A percentile compares a stretch with the other conserved stretches of the same genome.
Conservation (phyloP, 192 early-diverging fungal species). For the Allomyces macrogynus region DNA sequence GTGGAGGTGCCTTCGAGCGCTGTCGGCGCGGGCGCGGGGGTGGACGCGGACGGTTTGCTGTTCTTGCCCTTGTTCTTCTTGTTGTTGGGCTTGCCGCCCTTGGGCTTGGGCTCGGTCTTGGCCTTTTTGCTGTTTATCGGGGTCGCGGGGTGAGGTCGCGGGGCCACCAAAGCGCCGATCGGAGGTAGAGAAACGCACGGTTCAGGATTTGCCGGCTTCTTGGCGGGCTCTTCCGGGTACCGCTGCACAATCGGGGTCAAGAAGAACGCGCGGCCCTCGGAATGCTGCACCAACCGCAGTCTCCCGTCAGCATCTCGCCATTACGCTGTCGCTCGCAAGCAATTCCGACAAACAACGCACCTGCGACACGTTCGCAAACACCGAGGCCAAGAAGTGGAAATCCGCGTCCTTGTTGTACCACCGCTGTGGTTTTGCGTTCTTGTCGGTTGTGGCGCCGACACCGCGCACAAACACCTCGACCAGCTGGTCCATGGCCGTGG, state of each 20-base stretch:
- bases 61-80: not conserved
- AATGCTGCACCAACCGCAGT: slow-evolving; percentile 14
- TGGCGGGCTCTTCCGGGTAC: not conserved
- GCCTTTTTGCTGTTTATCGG: too few species aligned
- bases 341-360: slow-evolving; percentile 8
- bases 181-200: too few species aligned
- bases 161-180: too few species aligned
- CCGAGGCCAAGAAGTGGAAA: slow-evolving; percentile 70
- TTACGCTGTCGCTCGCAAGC: slow-evolving; percentile 1
- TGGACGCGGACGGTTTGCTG: too few species aligned
- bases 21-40: too few species aligned
- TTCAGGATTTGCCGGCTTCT: too few species aligned
- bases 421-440: not conserved
- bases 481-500: slow-evolving; percentile 52
- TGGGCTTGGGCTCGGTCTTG: too few species aligned
- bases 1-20: too few species aligned
- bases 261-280: slow-evolving; percentile 47
- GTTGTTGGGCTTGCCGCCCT: not conserved
- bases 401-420: slow-evolving; percentile 57
- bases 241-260: slow-evolving; percentile 11
- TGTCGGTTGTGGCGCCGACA: slow-evolving; percentile 18
- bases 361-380: slow-evolving; percentile 71
- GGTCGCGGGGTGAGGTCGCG: too few species aligned
- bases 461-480: slow-evolving; percentile 76
- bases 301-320: not conserved